Percentiles rank a stretch among this genome's conserved stretches.
phyloP scores from a whole-genome alignment of 78 protist species.

The Polysphondylium violaceum region DNA sequence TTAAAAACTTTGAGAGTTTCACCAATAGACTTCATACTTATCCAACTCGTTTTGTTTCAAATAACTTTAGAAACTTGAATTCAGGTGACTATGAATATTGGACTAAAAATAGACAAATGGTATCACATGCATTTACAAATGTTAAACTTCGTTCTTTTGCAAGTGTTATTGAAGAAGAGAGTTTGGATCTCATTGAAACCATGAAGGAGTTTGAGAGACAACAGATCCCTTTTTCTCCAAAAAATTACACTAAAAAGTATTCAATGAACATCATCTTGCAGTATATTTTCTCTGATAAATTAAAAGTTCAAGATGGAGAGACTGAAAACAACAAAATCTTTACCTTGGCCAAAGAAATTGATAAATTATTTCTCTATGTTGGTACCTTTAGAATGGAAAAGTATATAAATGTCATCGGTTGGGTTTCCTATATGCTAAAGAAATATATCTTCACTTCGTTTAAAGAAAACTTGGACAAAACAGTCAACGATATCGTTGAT shows the following conservation, averaged over 20 bases:
- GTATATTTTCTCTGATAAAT: constrained; percentile 19
- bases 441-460: too few relatives aligned
- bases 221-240: background rate
- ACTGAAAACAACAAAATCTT: too few relatives aligned
- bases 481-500: too few relatives aligned
- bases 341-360: too few relatives aligned
- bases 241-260: background rate
- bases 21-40: constrained; percentile 19
- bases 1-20: constrained; percentile 20
- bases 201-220: too few relatives aligned
- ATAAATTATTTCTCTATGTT: too few relatives aligned
- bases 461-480: too few relatives aligned
- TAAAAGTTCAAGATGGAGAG: too few relatives aligned
- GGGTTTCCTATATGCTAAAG: too few relatives aligned
- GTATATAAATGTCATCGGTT: too few relatives aligned
- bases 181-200: too few relatives aligned
- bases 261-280: constrained; percentile 17
- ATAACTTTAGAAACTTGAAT: constrained; percentile 17
- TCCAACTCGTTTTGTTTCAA: background rate
- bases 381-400: too few relatives aligned
- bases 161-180: background rate
- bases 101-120: constrained; percentile 4
- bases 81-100: constrained; percentile 18
- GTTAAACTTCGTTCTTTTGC: background rate
- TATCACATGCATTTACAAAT: constrained; percentile 20